Conservation (phyloP, 83 land plant genomes). For the Thuja plicata region DNA sequence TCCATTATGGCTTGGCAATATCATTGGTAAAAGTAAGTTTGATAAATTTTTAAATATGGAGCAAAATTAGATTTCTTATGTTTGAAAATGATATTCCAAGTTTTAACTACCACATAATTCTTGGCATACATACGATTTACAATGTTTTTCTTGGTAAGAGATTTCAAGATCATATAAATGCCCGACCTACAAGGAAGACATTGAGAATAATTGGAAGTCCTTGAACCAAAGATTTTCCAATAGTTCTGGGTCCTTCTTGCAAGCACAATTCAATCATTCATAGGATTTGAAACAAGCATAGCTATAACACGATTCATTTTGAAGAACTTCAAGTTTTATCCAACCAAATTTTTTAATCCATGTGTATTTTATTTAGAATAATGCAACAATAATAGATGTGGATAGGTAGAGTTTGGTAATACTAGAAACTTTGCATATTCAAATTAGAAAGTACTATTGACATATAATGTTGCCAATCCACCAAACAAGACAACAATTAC, state of each 20-base stretch:
- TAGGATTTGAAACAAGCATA: constrained; percentile 7
- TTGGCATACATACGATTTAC: background rate
- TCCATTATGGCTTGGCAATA: background rate
- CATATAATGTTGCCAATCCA: background rate
- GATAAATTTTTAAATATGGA: too few relatives aligned
- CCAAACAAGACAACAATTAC: background rate
- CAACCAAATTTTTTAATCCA: background rate
- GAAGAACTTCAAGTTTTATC: background rate
- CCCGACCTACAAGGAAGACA: constrained; percentile 96
- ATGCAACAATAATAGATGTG: background rate
- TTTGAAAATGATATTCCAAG: background rate
- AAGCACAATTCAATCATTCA: background rate
- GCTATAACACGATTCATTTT: background rate
- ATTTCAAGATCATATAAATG: background rate
- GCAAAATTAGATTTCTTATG: background rate
- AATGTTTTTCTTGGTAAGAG: background rate
- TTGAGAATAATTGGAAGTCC: constrained; percentile 91
- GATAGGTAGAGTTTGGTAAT: background rate
- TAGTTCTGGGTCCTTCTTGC: constrained; percentile 97
- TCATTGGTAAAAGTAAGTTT: background rate
- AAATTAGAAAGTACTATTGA: background rate
- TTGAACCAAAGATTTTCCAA: constrained; percentile 91
- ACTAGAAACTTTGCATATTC: background rate
- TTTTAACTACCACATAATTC: background rate
- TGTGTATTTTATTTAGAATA: background rate